These are phyloP conservation scores for Coemansia sp. DNA, from an alignment of 192 early-diverging fungal species.

Conservation along the genomic window DNA sequence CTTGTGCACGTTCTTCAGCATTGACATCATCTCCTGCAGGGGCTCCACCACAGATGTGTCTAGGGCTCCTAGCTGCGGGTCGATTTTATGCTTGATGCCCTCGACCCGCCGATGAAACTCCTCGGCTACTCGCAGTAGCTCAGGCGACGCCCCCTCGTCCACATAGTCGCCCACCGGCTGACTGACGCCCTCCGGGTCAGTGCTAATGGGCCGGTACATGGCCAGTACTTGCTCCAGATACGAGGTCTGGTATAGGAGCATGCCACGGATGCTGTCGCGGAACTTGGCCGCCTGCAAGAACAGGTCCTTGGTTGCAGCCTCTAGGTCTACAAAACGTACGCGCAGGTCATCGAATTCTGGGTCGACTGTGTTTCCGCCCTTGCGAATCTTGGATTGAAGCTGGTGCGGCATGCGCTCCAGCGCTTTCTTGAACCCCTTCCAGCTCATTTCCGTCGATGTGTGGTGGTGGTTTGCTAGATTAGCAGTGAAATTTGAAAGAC, in stretches of 20 bases:
- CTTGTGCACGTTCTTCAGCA: slow-evolving; percentile 80
- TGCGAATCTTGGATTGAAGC: slow-evolving; percentile 68
- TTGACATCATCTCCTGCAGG: slow-evolving; percentile 69
- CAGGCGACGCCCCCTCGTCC: slow-evolving; percentile 61
- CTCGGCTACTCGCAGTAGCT: slow-evolving; percentile 49
- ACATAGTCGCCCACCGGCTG: slow-evolving; percentile 50
- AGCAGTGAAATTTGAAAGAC: too few species aligned
- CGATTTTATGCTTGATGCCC: slow-evolving; percentile 59
- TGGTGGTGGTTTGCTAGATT: slow-evolving; percentile 3
- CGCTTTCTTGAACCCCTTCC: slow-evolving; percentile 79
- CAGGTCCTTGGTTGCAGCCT: slow-evolving; percentile 62
- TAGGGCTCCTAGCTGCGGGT: slow-evolving; percentile 70
- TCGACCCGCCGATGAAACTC: slow-evolving; percentile 46
- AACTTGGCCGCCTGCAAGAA: slow-evolving; percentile 69
- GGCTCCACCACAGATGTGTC: slow-evolving; percentile 82
- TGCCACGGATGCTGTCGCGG: slow-evolving; percentile 60
- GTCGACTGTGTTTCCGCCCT: slow-evolving; percentile 60
- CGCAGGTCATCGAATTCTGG: slow-evolving; percentile 69
- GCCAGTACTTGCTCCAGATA: slow-evolving; percentile 62
- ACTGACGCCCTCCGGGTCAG: slow-evolving; percentile 41
- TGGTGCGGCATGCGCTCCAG: slow-evolving; percentile 79
- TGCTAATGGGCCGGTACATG: slow-evolving; percentile 60
- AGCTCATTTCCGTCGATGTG: slow-evolving; percentile 56
- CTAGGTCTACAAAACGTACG: slow-evolving; percentile 63
- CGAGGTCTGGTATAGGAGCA: slow-evolving; percentile 65